These are phyloP conservation scores for Solidago caesia DNA, from an alignment of 129 eudicot genomes.

Conservation along the genomic window DNA sequence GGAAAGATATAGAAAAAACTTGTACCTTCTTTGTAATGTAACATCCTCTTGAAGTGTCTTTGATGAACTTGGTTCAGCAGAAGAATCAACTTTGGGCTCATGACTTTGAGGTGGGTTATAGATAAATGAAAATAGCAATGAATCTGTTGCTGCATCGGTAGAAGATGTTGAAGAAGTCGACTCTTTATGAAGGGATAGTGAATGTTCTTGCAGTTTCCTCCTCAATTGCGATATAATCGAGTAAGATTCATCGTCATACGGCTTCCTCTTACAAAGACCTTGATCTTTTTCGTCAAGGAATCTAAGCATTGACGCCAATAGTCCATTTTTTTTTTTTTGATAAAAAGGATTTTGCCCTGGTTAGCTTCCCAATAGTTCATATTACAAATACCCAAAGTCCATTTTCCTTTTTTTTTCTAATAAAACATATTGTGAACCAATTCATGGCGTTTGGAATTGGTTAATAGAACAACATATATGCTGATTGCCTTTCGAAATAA, in stretches of 20 bases:
- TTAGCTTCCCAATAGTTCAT: neutral
- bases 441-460: neutral
- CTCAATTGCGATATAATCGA: constrained; percentile 45
- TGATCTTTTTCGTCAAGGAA: constrained; percentile 51
- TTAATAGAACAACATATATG: neutral
- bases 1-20: neutral
- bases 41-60: constrained; percentile 28
- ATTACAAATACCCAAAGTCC: neutral
- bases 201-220: constrained; percentile 53
- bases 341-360: too few species aligned
- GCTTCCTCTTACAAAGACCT: constrained; percentile 46
- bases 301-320: constrained; percentile 7
- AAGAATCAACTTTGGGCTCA: constrained; percentile 34
- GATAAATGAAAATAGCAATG: constrained; percentile 52
- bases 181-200: constrained; percentile 34
- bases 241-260: constrained; percentile 39
- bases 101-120: constrained; percentile 34
- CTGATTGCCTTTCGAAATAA: too few species aligned
- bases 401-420: neutral
- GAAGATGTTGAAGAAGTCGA: constrained; percentile 47
- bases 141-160: constrained; percentile 47
- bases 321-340: neutral
- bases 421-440: neutral
- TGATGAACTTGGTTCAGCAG: constrained; percentile 35
- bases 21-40: constrained; percentile 42